Conservation (phyloP, 352 stramenopile species). For the Globisporangium apiculatum region DNA sequence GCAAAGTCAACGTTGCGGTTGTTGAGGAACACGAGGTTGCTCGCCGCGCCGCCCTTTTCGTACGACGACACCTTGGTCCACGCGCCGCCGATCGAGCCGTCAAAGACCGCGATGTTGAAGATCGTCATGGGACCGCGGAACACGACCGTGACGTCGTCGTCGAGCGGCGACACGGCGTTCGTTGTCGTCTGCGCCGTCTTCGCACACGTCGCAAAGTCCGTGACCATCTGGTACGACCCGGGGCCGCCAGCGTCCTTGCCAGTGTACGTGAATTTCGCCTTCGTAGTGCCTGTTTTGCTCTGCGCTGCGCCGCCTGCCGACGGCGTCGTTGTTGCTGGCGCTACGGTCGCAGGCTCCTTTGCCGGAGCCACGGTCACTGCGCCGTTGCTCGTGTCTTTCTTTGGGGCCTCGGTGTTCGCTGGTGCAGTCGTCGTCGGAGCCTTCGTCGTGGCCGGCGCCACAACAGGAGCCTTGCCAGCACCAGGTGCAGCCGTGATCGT, state of each 20-base stretch:
- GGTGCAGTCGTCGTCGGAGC: neutral
- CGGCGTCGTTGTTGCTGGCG: conserved; percentile 8
- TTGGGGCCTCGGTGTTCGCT: conserved; percentile 2
- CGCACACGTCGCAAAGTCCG: conserved; percentile 46
- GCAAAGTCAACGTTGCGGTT: conserved; percentile 76
- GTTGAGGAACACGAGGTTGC: conserved; percentile 82
- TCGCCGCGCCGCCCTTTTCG: conserved; percentile 31
- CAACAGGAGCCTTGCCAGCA: neutral
- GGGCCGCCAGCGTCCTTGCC: conserved; percentile 42
- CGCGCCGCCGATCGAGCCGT: conserved; percentile 36
- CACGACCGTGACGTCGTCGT: conserved; percentile 55
- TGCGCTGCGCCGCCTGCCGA: conserved; percentile 14
- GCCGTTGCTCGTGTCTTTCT: neutral
- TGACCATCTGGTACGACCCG: conserved; percentile 66
- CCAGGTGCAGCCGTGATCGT: neutral
- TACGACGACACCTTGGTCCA: conserved; percentile 65
- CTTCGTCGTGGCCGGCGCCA: neutral
- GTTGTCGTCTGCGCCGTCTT: conserved; percentile 32
- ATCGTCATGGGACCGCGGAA: conserved; percentile 68
- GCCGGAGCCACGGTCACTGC: conserved; percentile 5
- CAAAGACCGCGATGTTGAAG: conserved; percentile 66
- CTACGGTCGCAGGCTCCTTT: conserved; percentile 8
- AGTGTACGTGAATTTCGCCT: conserved; percentile 44
- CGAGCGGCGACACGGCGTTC: conserved; percentile 47
- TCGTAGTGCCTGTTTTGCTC: conserved; percentile 29